phyloP scores from a whole-genome alignment of 148 eudicot genomes.

The Rhododendron ferrugineum region DNA sequence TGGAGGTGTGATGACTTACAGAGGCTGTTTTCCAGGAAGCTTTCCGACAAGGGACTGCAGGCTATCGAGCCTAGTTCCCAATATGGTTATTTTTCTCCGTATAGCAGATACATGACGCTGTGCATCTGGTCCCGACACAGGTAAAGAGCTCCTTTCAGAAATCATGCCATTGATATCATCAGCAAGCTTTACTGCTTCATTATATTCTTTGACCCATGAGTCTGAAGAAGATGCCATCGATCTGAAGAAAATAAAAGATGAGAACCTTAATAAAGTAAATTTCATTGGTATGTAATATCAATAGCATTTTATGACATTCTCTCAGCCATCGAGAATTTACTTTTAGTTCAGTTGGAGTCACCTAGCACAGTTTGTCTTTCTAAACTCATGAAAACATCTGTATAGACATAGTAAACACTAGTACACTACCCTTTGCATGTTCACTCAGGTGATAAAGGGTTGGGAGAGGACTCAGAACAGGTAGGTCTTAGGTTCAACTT shows the following conservation, averaged over 20 bases:
- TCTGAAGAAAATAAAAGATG: constrained; percentile 7
- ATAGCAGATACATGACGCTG: constrained; percentile 75
- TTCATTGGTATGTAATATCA: no score
- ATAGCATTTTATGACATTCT: no score
- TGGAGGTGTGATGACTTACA: constrained; percentile 38
- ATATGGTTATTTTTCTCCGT: constrained; percentile 75
- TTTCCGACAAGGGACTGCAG: constrained; percentile 59
- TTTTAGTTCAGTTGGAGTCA: no score
- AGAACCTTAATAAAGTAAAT: no score
- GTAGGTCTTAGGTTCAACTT: not conserved
- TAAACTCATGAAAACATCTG: not conserved
- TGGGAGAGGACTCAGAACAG: not conserved
- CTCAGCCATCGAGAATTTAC: no score
- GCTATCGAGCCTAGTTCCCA: constrained; percentile 85
- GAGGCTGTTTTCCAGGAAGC: constrained; percentile 62
- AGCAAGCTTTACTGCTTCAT: constrained; percentile 68
- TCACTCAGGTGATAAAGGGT: not conserved
- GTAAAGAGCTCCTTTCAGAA: constrained; percentile 59
- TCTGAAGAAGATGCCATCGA: constrained; percentile 70
- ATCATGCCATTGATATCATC: constrained; percentile 76
- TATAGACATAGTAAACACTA: not conserved
- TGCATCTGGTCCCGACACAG: constrained; percentile 54
- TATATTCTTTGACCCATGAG: constrained; percentile 77
- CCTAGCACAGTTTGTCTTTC: not conserved
- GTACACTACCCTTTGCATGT: not conserved